Conservation (phyloP, 371 early-diverging fungal species). For the Dichotomocladium elegans region DNA sequence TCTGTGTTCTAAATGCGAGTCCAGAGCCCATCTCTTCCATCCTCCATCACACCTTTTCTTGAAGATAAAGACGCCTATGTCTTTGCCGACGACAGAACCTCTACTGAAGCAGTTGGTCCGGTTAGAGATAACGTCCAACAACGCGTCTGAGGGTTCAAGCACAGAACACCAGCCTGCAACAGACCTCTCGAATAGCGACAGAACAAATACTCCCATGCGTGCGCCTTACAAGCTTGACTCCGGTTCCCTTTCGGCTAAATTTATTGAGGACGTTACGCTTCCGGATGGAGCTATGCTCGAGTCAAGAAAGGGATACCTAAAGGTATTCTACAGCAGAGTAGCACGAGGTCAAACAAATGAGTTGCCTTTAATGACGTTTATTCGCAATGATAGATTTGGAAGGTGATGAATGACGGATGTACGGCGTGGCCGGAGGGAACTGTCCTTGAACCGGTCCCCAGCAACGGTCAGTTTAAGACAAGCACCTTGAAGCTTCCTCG, state of each 20-base stretch:
- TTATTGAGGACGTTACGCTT: conserved; percentile 67
- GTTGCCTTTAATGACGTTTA: not conserved
- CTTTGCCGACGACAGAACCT: no score
- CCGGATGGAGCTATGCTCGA: conserved; percentile 59
- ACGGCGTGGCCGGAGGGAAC: conserved; percentile 62
- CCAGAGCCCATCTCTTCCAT: conserved; percentile 23
- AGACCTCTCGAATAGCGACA: no score
- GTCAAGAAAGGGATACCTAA: conserved; percentile 48
- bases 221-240: no score
- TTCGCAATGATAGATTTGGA: conserved; percentile 58
- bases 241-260: conserved; percentile 29
- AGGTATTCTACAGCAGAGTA: no score
- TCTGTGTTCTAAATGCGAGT: conserved; percentile 53
- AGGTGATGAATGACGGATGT: conserved; percentile 60
- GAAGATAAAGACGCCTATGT: no score
- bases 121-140: no score
- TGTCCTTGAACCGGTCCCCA: conserved; percentile 43
- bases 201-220: no score
- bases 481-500: conserved; percentile 32
- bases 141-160: no score
- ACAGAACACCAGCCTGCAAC: no score
- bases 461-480: conserved; percentile 44
- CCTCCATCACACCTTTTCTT: conserved; percentile 47
- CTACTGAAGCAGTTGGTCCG: no score
- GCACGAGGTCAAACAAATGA: not conserved